These are phyloP conservation scores for Silene uniflora DNA, from an alignment of 148 eudicot genomes.

Conservation along the genomic window DNA sequence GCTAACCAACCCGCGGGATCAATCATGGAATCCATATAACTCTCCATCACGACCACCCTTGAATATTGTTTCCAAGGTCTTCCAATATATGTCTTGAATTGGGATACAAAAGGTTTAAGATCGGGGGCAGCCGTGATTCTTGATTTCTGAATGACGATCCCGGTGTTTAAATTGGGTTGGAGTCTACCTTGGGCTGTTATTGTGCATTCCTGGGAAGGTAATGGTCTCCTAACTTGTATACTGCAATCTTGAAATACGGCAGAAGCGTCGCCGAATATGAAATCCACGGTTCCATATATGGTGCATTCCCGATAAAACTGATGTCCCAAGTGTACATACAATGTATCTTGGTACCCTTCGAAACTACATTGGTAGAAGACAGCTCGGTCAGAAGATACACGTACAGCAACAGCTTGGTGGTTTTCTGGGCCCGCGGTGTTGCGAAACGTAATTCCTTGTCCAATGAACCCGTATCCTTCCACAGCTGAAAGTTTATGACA, in stretches of 20 bases:
- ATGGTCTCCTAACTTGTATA: constrained; percentile 30
- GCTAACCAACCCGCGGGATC: constrained; percentile 37
- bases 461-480: constrained; percentile 32
- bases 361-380: constrained; percentile 40
- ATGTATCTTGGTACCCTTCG: constrained; percentile 52
- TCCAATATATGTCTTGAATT: constrained; percentile 37
- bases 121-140: constrained; percentile 32
- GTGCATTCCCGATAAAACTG: constrained; percentile 42
- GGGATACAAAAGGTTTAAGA: constrained; percentile 20
- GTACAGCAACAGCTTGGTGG: constrained; percentile 42
- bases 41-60: constrained; percentile 28
- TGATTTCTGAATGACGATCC: constrained; percentile 36
- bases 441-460: constrained; percentile 32
- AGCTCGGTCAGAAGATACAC: constrained; percentile 34
- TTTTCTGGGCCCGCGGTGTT: constrained; percentile 46
- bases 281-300: constrained; percentile 18
- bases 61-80: constrained; percentile 48
- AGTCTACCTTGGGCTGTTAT: constrained; percentile 45
- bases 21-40: constrained; percentile 22
- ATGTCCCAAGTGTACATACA: constrained; percentile 31
- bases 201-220: constrained; percentile 20
- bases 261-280: constrained; percentile 50
- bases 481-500: too few relatives aligned
- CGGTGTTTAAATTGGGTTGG: constrained; percentile 47
- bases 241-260: constrained; percentile 40